These are phyloP conservation scores for Rhodotorula graminis DNA, from an alignment of 768 basidiomycete species.

Conservation along the genomic window DNA sequence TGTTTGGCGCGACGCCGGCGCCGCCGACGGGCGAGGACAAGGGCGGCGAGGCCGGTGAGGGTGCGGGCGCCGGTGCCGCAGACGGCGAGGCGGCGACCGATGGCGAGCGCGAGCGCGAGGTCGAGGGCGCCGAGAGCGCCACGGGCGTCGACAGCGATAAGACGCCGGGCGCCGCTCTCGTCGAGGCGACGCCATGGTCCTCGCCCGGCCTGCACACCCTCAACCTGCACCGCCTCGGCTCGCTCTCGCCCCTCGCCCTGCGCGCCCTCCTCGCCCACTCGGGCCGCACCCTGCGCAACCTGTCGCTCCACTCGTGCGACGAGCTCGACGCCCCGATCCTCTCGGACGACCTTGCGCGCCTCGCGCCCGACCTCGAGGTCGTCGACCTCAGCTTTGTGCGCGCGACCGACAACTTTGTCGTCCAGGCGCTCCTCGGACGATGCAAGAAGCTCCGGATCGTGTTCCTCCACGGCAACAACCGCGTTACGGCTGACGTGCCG, in stretches of 20 bases:
- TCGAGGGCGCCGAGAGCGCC: background rate
- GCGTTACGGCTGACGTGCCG: slow-evolving; percentile 53
- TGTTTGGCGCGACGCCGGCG: background rate
- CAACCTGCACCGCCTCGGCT: slow-evolving; percentile 59
- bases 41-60: background rate
- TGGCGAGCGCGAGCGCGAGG: background rate
- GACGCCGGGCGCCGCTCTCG: background rate
- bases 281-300: slow-evolving; percentile 55
- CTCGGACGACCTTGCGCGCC: slow-evolving; percentile 41
- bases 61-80: background rate
- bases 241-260: slow-evolving; percentile 55
- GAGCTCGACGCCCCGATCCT: slow-evolving; percentile 54
- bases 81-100: too few relatives aligned
- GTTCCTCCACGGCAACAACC: slow-evolving; percentile 58
- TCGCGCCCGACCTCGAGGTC: slow-evolving; percentile 52
- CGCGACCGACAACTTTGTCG: slow-evolving; percentile 70
- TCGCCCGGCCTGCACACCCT: slow-evolving; percentile 47
- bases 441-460: slow-evolving; percentile 52
- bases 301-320: slow-evolving; percentile 77
- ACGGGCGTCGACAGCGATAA: too few relatives aligned
- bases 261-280: slow-evolving; percentile 65
- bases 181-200: background rate
- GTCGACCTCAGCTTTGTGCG: slow-evolving; percentile 84
- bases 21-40: background rate
- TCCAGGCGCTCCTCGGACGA: slow-evolving; percentile 62